Evolutionary conservation across 2,329 filamentous ascomycete genomes (phyloP).

Genomic region (Fonsecaea pugnacius): DNA sequence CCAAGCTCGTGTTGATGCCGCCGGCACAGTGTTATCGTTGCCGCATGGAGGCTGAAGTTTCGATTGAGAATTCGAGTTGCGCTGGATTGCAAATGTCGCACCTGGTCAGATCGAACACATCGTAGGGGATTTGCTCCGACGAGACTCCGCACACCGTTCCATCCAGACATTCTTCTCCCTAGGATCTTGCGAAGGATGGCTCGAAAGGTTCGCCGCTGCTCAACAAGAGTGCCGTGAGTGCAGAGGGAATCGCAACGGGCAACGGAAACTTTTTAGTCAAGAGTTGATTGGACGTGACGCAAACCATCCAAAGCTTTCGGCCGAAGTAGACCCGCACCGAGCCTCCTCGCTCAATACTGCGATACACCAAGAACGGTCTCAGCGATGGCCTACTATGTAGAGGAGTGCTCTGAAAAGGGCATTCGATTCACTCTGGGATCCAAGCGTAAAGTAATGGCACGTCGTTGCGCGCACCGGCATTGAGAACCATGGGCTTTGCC

Average conservation of each 20-base stretch:
- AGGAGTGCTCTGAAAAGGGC: too few species aligned
- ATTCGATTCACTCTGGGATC: background rate
- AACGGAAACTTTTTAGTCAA: background rate
- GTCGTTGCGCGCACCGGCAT: background rate
- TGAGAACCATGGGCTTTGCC: background rate
- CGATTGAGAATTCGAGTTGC: constrained; percentile 14
- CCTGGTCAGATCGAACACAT: constrained; percentile 13
- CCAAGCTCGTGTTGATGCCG: constrained; percentile 32
- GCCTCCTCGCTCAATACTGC: background rate
- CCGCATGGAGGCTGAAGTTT: background rate
- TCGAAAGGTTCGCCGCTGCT: background rate
- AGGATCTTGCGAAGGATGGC: background rate
- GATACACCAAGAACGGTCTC: too few species aligned
- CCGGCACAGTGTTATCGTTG: constrained; percentile 25
- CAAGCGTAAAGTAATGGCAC: background rate
- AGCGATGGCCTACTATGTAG: too few species aligned
- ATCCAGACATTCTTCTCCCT: constrained; percentile 22
- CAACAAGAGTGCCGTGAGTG: background rate
- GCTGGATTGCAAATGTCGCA: background rate
- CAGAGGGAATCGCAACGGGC: background rate
- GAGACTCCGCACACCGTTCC: constrained; percentile 13
- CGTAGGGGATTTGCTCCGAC: constrained; percentile 3
- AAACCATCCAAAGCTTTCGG: background rate
- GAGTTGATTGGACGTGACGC: background rate
- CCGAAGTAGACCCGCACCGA: constrained; percentile 3